Conservation (phyloP, 176 grass and related monocot genomes). For the Melocanna baccifera region DNA sequence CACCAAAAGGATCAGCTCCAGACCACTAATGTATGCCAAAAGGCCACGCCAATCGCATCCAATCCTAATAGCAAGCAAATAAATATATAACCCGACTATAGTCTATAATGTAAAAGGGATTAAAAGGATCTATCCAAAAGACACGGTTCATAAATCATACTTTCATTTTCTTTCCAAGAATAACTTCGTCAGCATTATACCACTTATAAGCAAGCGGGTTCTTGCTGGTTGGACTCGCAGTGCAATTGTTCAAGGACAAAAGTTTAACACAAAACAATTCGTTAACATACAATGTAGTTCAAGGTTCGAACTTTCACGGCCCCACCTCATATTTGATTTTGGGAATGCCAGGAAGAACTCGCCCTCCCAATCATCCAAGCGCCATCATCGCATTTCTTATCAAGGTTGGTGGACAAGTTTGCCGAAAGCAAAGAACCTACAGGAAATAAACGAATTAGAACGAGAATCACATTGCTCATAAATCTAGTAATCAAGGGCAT, state of each 20-base stretch:
- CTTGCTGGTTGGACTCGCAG: conserved; percentile 69
- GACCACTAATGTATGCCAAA: conserved; percentile 88
- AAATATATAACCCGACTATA: background rate
- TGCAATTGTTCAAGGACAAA: background rate
- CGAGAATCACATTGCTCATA: background rate
- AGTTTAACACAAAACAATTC: background rate
- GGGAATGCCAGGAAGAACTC: conserved; percentile 84
- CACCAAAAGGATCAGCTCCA: conserved; percentile 82
- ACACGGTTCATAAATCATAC: conserved; percentile 14
- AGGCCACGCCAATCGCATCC: conserved; percentile 88
- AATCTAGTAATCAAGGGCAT: background rate
- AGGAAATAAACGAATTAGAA: background rate
- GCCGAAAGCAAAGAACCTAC: conserved; percentile 44
- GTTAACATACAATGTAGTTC: background rate
- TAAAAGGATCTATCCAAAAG: background rate
- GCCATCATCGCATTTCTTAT: conserved; percentile 44
- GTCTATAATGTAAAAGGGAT: background rate
- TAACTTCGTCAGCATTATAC: conserved; percentile 89
- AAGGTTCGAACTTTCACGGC: background rate
- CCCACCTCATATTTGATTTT: conserved; percentile 94
- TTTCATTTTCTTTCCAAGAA: conserved; percentile 98
- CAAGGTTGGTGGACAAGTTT: conserved; percentile 62
- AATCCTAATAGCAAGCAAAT: conserved; percentile 48
- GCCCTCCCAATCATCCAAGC: conserved; percentile 60
- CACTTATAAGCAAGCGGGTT: conserved; percentile 89